phyloP scores from a whole-genome alignment of 2,329 filamentous ascomycete genomes.

The Ophiostoma perfectum region DNA sequence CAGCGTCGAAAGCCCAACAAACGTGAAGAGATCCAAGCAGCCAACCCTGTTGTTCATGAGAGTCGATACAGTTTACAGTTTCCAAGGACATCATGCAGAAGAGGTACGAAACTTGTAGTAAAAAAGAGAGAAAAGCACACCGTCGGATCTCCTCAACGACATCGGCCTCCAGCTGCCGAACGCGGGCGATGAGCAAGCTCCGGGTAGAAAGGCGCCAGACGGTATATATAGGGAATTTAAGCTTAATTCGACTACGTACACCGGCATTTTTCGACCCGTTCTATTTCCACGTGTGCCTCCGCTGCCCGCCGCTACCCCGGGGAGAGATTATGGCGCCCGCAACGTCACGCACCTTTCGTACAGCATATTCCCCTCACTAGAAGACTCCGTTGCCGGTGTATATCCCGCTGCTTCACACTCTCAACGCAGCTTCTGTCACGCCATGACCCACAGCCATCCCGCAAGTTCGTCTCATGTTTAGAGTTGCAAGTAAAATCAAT shows the following conservation, averaged over 20 bases:
- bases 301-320: not conserved
- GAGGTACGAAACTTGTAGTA: not conserved
- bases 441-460: not conserved
- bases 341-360: no score
- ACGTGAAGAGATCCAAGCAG: not conserved
- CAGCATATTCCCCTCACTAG: not conserved
- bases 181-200: not conserved
- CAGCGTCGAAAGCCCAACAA: not conserved
- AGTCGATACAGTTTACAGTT: not conserved
- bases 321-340: slow-evolving; percentile 7
- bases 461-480: no score
- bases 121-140: not conserved
- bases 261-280: not conserved
- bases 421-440: not conserved
- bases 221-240: not conserved
- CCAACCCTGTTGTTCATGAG: not conserved
- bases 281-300: slow-evolving; percentile 6
- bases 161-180: slow-evolving; percentile 1
- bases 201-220: not conserved
- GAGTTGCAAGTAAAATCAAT: no score
- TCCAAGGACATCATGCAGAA: not conserved
- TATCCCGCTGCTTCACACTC: not conserved
- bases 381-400: not conserved
- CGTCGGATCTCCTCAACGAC: not conserved
- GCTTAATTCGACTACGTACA: not conserved